phyloP scores from a whole-genome alignment of 495 filamentous ascomycete species.

The Podospora conica region DNA sequence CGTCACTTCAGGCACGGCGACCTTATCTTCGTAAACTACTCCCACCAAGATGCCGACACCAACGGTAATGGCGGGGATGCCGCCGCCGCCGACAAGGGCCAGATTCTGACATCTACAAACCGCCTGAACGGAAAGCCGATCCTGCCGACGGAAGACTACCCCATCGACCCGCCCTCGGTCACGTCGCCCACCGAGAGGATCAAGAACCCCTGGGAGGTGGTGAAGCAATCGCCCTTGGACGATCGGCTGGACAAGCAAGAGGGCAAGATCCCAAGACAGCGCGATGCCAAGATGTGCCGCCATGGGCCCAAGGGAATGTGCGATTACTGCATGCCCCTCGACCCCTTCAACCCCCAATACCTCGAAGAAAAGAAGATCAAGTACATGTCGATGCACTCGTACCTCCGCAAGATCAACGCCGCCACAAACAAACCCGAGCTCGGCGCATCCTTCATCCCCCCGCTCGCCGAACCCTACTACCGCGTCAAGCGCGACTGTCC shows the following conservation, averaged over 20 bases:
- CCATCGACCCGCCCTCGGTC: slow-evolving; percentile 53
- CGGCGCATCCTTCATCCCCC: slow-evolving; percentile 89
- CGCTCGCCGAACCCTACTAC: slow-evolving; percentile 88
- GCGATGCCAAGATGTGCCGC: slow-evolving; percentile 83
- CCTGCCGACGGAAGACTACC: slow-evolving; percentile 57
- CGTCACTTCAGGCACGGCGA: slow-evolving; percentile 67
- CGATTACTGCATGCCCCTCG: slow-evolving; percentile 97
- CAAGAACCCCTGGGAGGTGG: slow-evolving; percentile 89
- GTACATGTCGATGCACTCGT: slow-evolving; percentile 91
- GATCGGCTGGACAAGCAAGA: slow-evolving; percentile 79
- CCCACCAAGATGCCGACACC: slow-evolving; percentile 35
- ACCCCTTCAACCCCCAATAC: slow-evolving; percentile 85
- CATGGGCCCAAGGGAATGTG: slow-evolving; percentile 98
- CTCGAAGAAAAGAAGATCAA: slow-evolving; percentile 96
- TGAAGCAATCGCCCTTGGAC: slow-evolving; percentile 80
- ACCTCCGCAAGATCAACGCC: slow-evolving; percentile 89
- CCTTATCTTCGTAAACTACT: slow-evolving; percentile 78
- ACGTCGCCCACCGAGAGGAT: slow-evolving; percentile 56
- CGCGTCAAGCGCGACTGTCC: slow-evolving; percentile 84
- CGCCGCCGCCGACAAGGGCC: slow-evolving; percentile 36
- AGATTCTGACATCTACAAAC: slow-evolving; percentile 42
- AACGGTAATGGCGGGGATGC: slow-evolving; percentile 14
- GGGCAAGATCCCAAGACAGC: slow-evolving; percentile 79
- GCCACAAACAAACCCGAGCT: slow-evolving; percentile 93
- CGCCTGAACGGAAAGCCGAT: slow-evolving; percentile 76